Evolutionary conservation across 164 flowering plant species (phyloP).

Genomic region (Chimonanthus salicifolius): DNA sequence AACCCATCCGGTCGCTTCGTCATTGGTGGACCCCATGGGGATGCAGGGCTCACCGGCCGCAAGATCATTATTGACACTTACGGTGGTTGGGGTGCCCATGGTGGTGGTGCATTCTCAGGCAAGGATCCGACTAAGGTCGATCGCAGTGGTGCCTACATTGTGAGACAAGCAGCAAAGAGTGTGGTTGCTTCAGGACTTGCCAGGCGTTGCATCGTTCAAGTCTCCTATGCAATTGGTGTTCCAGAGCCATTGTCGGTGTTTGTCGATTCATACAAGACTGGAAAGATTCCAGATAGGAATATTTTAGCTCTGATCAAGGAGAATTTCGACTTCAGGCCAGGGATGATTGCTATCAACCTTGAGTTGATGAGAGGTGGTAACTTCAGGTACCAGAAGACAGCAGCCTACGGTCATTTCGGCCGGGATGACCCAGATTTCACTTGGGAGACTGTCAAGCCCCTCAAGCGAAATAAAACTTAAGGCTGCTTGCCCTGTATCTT

Average conservation of each 20-base stretch:
- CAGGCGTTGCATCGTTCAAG: slow-evolving; percentile 61
- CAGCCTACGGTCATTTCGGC: slow-evolving; percentile 54
- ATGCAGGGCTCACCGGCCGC: slow-evolving; percentile 68
- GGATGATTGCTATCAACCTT: slow-evolving; percentile 57
- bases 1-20: slow-evolving; percentile 22
- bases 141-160: too few species aligned
- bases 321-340: slow-evolving; percentile 60
- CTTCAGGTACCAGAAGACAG: slow-evolving; percentile 63
- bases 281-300: slow-evolving; percentile 53
- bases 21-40: slow-evolving; percentile 66
- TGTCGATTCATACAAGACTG: slow-evolving; percentile 51
- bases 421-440: slow-evolving; percentile 46
- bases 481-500: too few species aligned
- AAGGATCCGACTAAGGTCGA: too few species aligned
- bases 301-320: slow-evolving; percentile 52
- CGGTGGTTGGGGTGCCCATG: too few species aligned
- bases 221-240: slow-evolving; percentile 65
- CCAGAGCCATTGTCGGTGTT: slow-evolving; percentile 62
- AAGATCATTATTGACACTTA: slow-evolving; percentile 23
- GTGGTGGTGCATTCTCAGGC: too few species aligned
- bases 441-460: slow-evolving; percentile 47
- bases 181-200: slow-evolving; percentile 58
- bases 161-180: slow-evolving; percentile 69
- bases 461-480: slow-evolving; percentile 29
- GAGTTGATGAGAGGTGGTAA: slow-evolving; percentile 63